Conservation (phyloP, 1,139 yeast genomes). For the Saccharomycopsis hybrid region DNA sequence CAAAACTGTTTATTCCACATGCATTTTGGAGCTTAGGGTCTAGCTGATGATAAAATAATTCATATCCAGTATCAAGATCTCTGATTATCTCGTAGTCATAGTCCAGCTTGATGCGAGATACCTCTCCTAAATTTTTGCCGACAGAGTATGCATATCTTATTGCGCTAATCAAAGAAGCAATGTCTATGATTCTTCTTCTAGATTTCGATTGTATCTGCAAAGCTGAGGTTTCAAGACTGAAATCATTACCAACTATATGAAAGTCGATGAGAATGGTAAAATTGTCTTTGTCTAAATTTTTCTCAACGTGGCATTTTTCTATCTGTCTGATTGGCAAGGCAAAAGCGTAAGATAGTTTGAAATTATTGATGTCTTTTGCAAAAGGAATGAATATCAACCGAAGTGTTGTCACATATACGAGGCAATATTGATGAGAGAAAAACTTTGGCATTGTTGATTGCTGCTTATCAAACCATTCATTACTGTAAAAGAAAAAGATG, state of each 20-base stretch:
- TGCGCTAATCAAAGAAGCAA: slow-evolving; percentile 19
- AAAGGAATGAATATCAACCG: slow-evolving; percentile 18
- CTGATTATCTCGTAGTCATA: slow-evolving; percentile 5
- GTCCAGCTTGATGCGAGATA: neutral
- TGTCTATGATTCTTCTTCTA: slow-evolving; percentile 14
- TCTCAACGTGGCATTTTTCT: slow-evolving; percentile 18
- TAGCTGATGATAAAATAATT: slow-evolving; percentile 18
- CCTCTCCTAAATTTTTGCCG: slow-evolving; percentile 8
- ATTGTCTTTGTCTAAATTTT: neutral
- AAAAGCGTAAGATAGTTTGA: slow-evolving; percentile 9
- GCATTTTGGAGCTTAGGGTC: slow-evolving; percentile 15
- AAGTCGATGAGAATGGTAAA: slow-evolving; percentile 5
- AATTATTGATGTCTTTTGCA: slow-evolving; percentile 6
- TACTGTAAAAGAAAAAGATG: slow-evolving; percentile 7
- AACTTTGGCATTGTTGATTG: neutral
- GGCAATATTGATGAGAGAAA: slow-evolving; percentile 15
- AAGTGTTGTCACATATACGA: slow-evolving; percentile 19
- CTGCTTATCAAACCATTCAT: neutral
- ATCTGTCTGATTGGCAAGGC: slow-evolving; percentile 16
- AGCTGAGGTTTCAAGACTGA: neutral
- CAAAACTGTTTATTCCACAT: slow-evolving; percentile 3
- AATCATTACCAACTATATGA: neutral
- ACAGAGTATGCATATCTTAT: slow-evolving; percentile 18
- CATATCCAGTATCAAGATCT: slow-evolving; percentile 14
- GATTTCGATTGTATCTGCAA: slow-evolving; percentile 16